Conservation (phyloP, 495 filamentous ascomycete genomes). For the Hapsidospora chrysogenum region DNA sequence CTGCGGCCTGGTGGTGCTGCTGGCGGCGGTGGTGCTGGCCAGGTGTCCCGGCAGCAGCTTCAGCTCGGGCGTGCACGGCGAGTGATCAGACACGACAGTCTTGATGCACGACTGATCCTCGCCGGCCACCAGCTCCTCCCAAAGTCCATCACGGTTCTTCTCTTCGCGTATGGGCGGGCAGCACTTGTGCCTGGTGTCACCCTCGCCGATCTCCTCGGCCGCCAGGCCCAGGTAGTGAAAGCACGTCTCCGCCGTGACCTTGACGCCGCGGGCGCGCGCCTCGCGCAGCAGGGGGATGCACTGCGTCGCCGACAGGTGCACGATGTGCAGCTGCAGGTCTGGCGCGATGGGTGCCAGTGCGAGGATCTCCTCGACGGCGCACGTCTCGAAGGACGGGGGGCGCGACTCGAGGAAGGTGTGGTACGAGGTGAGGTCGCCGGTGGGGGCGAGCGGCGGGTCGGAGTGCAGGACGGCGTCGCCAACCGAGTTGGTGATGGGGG, state of each 20-base stretch:
- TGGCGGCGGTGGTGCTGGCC: no score
- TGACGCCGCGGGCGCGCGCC: conserved; percentile 62
- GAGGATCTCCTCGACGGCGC: conserved; percentile 75
- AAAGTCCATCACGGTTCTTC: conserved; percentile 74
- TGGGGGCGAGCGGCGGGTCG: conserved; percentile 52
- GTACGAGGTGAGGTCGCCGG: conserved; percentile 66
- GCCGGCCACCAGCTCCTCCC: conserved; percentile 61
- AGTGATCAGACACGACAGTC: conserved; percentile 94
- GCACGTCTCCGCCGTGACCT: conserved; percentile 93
- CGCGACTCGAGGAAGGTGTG: conserved; percentile 84
- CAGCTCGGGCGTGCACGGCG: conserved; percentile 84
- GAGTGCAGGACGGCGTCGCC: conserved; percentile 64
- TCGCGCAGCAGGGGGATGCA: conserved; percentile 77
- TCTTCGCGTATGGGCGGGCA: conserved; percentile 84
- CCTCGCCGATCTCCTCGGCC: conserved; percentile 68
- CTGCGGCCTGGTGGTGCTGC: conserved; percentile 12
- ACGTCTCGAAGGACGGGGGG: conserved; percentile 79
- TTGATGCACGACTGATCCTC: conserved; percentile 68
- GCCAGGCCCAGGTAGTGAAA: conserved; percentile 95
- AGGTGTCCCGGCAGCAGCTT: conserved; percentile 69
- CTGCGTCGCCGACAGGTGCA: conserved; percentile 84
- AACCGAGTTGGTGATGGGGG: conserved; percentile 66
- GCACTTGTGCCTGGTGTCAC: conserved; percentile 94
- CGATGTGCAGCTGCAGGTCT: conserved; percentile 76
- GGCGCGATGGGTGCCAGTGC: conserved; percentile 68